These are phyloP conservation scores for Ottelia alismoides DNA, from an alignment of 106 monocot genomes.

Conservation along the genomic window DNA sequence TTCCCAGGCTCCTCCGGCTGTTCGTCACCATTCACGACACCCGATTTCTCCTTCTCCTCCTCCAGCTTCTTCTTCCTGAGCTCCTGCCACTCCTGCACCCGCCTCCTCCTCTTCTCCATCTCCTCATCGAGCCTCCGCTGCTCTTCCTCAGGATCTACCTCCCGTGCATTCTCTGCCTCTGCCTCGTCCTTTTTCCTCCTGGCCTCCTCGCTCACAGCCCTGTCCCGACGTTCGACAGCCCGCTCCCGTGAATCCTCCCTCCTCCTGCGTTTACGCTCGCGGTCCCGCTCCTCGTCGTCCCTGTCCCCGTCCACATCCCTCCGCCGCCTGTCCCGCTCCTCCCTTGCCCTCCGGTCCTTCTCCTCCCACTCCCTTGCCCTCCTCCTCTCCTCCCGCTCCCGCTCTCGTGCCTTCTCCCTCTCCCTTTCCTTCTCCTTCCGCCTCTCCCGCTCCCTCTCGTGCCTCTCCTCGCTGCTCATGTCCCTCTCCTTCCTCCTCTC, in stretches of 20 bases:
- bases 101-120: conserved; percentile 75
- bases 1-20: conserved; percentile 36
- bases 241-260: conserved; percentile 27
- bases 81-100: conserved; percentile 90
- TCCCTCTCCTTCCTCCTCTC: conserved; percentile 4
- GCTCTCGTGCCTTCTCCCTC: neutral
- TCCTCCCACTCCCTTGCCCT: neutral
- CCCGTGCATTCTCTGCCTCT: conserved; percentile 14
- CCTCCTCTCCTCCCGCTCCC: conserved; percentile 1
- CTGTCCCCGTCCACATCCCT: conserved; percentile 14
- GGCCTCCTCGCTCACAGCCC: conserved; percentile 28
- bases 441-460: conserved; percentile 7
- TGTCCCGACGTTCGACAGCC: conserved; percentile 16
- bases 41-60: conserved; percentile 39
- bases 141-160: conserved; percentile 76
- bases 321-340: conserved; percentile 20
- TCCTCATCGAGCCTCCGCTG: conserved; percentile 81
- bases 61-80: conserved; percentile 59
- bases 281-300: conserved; percentile 17
- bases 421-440: conserved; percentile 8
- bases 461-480: conserved; percentile 6
- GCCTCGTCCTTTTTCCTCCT: conserved; percentile 20
- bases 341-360: conserved; percentile 2
- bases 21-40: conserved; percentile 11
- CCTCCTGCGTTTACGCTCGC: conserved; percentile 35